phyloP scores from a whole-genome alignment of 1,284 basidiomycete species.

The Schizopora paradoxa region DNA sequence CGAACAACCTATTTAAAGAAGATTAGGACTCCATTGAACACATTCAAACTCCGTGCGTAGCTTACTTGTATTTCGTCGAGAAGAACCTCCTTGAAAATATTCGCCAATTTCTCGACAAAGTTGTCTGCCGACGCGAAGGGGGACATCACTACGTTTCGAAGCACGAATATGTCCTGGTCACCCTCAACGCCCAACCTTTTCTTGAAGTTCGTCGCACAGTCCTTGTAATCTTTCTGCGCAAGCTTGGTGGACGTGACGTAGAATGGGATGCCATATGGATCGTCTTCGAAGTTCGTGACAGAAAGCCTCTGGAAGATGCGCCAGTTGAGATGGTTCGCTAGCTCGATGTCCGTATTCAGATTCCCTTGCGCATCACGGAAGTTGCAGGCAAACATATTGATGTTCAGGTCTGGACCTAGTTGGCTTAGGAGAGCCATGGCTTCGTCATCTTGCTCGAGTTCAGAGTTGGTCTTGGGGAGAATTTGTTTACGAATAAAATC shows the following conservation, averaged over 20 bases:
- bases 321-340: constrained; percentile 39
- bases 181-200: constrained; percentile 32
- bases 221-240: constrained; percentile 30
- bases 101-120: constrained; percentile 30
- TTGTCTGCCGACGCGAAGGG: constrained; percentile 34
- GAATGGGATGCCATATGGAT: constrained; percentile 28
- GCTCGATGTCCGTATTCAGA: constrained; percentile 36
- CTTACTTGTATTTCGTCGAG: constrained; percentile 32
- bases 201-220: constrained; percentile 32
- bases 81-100: constrained; percentile 30
- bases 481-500: constrained; percentile 34
- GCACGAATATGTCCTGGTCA: constrained; percentile 32
- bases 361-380: constrained; percentile 32
- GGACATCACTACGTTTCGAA: constrained; percentile 39
- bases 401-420: constrained; percentile 40
- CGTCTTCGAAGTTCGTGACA: constrained; percentile 26
- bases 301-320: constrained; percentile 36
- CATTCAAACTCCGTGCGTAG: neutral
- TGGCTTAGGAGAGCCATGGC: constrained; percentile 28
- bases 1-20: neutral
- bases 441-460: constrained; percentile 30
- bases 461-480: constrained; percentile 28
- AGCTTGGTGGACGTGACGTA: constrained; percentile 34
- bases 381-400: constrained; percentile 43
- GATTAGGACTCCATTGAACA: neutral